phyloP scores from a whole-genome alignment of 2,329 filamentous ascomycete species.

The Neurospora crassa region DNA sequence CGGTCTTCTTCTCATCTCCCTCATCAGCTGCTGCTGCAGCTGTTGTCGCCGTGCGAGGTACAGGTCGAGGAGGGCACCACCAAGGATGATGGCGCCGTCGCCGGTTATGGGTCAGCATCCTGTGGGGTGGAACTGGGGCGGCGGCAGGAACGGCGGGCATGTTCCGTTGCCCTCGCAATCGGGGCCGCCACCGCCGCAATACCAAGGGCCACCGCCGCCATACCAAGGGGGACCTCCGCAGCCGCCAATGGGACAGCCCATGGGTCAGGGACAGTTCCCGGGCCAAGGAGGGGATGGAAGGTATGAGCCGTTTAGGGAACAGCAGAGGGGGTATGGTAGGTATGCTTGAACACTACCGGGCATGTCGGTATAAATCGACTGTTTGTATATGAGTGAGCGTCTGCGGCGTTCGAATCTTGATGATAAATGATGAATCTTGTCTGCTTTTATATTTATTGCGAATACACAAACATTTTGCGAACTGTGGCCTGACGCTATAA shows the following conservation, averaged over 20 bases:
- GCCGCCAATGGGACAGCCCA: not conserved
- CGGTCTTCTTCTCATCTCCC: conserved; percentile 56
- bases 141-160: not conserved
- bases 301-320: not conserved
- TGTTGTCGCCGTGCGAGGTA: conserved; percentile 32
- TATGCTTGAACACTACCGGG: not conserved
- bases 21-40: conserved; percentile 57
- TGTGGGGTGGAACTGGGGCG: conserved; percentile 4
- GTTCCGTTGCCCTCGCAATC: not conserved
- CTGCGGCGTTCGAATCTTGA: not conserved
- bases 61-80: conserved; percentile 7
- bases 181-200: not conserved
- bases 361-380: not conserved
- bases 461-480: not conserved
- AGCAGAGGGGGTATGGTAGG: not conserved
- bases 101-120: not conserved
- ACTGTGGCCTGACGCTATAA: no score
- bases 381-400: not conserved
- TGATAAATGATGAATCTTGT: not conserved
- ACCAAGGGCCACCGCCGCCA: not conserved
- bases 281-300: not conserved
- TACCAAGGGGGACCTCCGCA: not conserved
- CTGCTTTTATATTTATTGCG: not conserved
- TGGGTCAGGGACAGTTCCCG: not conserved
- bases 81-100: conserved; percentile 12